Base-by-base conservation (phyloP, 2,329 filamentous ascomycete genomes). In the Penicillium expansum region DNA sequence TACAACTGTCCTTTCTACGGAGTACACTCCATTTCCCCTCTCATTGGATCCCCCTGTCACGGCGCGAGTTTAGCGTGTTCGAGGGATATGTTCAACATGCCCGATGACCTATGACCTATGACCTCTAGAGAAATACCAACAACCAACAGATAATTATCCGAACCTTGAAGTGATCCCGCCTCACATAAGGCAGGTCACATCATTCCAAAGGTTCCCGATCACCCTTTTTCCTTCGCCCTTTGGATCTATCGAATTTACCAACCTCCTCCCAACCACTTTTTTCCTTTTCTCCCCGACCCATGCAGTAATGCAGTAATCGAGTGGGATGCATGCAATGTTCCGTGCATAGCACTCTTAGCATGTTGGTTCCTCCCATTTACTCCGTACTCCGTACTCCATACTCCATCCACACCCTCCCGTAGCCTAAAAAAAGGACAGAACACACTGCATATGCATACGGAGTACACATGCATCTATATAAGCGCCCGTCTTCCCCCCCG, bases 101-200 rank as follows among this genome's bases (percentile, higher is more conserved):
- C 57, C 32, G 48, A 44, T 43, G 42, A 45, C 30, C n/a, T n/a
- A n/a, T n/a, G n/a, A n/a, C n/a, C n/a, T n/a, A n/a, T n/a, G n/a
- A n/a, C n/a, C n/a, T n/a, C n/a, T n/a, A n/a, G 35, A 38, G n/a
- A 2, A 22, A n/a, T 9, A 9, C 1, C 6, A 35, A 35, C 24
- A 24, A 24, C 24, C 24, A 29, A 7, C 14, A 37, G 14, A n/a
- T n/a, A 18, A 43, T 29, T 41, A 54, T 57, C 59, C 53, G 54
- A 59, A 38, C 35, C 33, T 37, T 37, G 16, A 2, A 37, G 58
- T 59, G 58, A 53, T 54, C 32, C 30, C 54, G 57, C 56, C 62
- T 65, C 61, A 52, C 62, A 65, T 63, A 51, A 63, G 62, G 59
- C 27, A 48, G 48, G 43, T 65, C 62, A 56, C 41, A 52, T 56